Conservation (phyloP, 306 rosid species). For the Sechiopsis laciniata region DNA sequence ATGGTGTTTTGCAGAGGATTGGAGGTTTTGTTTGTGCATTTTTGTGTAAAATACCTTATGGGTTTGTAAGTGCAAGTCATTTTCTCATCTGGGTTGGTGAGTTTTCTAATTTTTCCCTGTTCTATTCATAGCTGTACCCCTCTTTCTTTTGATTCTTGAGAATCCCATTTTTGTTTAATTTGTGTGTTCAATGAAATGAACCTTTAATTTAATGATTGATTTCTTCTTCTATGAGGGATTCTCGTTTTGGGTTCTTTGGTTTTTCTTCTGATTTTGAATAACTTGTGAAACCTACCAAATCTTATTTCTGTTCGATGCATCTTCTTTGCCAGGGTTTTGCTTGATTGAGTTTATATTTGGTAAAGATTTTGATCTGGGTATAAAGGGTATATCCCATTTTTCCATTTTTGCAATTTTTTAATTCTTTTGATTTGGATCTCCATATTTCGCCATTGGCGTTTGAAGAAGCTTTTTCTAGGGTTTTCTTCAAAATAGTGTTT, state of each 20-base stretch:
- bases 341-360: slow-evolving; percentile 31
- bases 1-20: slow-evolving; percentile 4
- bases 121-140: slow-evolving; percentile 22
- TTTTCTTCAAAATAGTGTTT: slow-evolving; percentile 15
- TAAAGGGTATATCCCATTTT: slow-evolving; percentile 1
- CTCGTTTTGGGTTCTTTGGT: slow-evolving; percentile 23
- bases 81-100: slow-evolving; percentile 37
- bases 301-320: slow-evolving; percentile 1
- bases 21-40: slow-evolving; percentile 19
- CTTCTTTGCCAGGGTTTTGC: slow-evolving; percentile 4
- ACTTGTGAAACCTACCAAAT: slow-evolving; percentile 20
- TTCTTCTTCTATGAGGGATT: slow-evolving; percentile 19
- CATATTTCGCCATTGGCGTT: slow-evolving; percentile 3
- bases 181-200: slow-evolving; percentile 17
- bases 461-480: slow-evolving; percentile 5
- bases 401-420: not conserved
- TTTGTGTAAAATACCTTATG: slow-evolving; percentile 28
- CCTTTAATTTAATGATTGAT: slow-evolving; percentile 16
- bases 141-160: slow-evolving; percentile 21
- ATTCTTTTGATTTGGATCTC: slow-evolving; percentile 10
- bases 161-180: slow-evolving; percentile 18
- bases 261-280: not conserved
- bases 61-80: slow-evolving; percentile 18
- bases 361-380: slow-evolving; percentile 28
- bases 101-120: slow-evolving; percentile 26